These are phyloP conservation scores for Fusarium circinatum DNA, from an alignment of 2,329 filamentous ascomycete genomes.

Conservation along the genomic window DNA sequence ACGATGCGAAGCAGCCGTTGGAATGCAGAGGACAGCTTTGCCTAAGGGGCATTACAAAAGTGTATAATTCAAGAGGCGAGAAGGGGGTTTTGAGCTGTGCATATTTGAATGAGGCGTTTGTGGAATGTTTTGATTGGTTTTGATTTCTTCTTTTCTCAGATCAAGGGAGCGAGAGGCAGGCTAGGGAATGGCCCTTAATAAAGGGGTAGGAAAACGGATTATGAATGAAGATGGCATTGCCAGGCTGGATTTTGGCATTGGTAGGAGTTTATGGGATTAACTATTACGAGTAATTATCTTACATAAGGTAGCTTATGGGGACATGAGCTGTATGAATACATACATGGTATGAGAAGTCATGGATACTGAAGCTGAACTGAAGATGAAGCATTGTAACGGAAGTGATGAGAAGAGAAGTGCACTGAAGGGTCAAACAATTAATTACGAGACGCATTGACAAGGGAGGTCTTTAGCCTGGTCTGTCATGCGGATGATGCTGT, in stretches of 20 bases:
- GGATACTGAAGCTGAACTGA: neutral
- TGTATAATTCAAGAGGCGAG: constrained; percentile 16
- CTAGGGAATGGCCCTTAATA: constrained; percentile 6
- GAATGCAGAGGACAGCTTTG: constrained; percentile 58
- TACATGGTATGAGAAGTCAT: constrained; percentile 14
- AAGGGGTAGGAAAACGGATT: constrained; percentile 27
- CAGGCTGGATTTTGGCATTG: constrained; percentile 27
- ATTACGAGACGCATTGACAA: constrained; percentile 35
- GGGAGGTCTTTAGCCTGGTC: constrained; percentile 14
- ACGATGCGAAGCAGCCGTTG: constrained; percentile 49
- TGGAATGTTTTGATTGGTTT: constrained; percentile 37
- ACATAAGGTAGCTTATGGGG: constrained; percentile 14
- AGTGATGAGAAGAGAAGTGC: neutral
- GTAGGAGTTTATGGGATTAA: constrained; percentile 29
- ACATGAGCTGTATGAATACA: constrained; percentile 39
- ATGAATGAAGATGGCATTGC: constrained; percentile 25
- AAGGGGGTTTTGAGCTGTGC: constrained; percentile 26
- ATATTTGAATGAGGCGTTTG: constrained; percentile 40
- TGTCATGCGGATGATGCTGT: constrained; percentile 22
- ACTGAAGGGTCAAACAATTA: neutral
- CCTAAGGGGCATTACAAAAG: constrained; percentile 42
- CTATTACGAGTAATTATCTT: constrained; percentile 29
- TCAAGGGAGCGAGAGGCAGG: constrained; percentile 22
- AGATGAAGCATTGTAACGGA: neutral
- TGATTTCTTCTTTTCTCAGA: constrained; percentile 1